These are phyloP conservation scores for Tylopilus orsonianus DNA, from an alignment of 1,284 basidiomycete genomes.

Conservation along the genomic window DNA sequence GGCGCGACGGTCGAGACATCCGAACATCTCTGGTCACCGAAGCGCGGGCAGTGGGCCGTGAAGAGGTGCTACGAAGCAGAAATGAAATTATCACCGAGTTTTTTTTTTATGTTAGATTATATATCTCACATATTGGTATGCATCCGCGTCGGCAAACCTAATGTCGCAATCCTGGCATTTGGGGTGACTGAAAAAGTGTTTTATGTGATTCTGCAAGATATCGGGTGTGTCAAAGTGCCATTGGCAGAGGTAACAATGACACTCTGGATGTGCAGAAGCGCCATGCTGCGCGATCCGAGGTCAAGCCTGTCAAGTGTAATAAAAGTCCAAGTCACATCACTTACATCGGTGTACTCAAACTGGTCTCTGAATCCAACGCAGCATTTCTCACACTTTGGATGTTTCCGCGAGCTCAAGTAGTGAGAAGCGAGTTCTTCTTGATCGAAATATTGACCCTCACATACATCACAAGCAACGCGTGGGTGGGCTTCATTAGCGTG, in stretches of 20 bases:
- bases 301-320: slow-evolving; percentile 6
- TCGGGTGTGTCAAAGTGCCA: slow-evolving; percentile 36
- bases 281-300: slow-evolving; percentile 25
- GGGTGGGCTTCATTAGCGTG: slow-evolving; percentile 30
- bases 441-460: slow-evolving; percentile 28
- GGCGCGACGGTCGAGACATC: not conserved
- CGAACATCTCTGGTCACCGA: slow-evolving; percentile 11
- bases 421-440: slow-evolving; percentile 23
- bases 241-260: slow-evolving; percentile 33
- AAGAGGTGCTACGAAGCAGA: slow-evolving; percentile 28
- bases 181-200: slow-evolving; percentile 34
- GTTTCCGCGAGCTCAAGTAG: slow-evolving; percentile 28
- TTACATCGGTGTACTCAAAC: slow-evolving; percentile 31
- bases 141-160: slow-evolving; percentile 31
- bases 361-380: slow-evolving; percentile 30
- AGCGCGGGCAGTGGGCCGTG: slow-evolving; percentile 24
- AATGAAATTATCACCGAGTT: slow-evolving; percentile 4
- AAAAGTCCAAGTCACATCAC: slow-evolving; percentile 7
- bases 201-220: slow-evolving; percentile 32
- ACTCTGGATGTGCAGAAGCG: slow-evolving; percentile 31
- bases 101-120: not conserved
- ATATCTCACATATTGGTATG: slow-evolving; percentile 33
- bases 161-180: slow-evolving; percentile 28
- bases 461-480: slow-evolving; percentile 27
- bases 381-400: slow-evolving; percentile 31